A percentile compares a stretch with the other conserved stretches of the same genome.
These are phyloP conservation scores for Biscogniauxia marginata DNA, from an alignment of 2,329 filamentous ascomycete genomes.

Conservation along the genomic window DNA sequence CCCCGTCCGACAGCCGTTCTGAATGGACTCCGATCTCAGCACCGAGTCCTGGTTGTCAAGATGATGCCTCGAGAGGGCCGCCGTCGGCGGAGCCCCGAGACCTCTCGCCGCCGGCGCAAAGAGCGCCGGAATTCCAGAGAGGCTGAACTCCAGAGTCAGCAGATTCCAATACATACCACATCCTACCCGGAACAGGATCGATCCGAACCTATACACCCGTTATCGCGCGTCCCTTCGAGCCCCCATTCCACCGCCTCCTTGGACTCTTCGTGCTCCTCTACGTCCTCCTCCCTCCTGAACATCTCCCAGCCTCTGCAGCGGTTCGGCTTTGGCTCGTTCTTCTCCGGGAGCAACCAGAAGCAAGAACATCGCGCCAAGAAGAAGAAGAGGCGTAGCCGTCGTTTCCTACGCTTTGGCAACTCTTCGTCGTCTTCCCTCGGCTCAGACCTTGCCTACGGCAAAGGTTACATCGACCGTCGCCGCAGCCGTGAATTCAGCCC, in stretches of 20 bases:
- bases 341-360: conserved; percentile 56
- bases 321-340: conserved; percentile 61
- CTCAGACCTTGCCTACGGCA: conserved; percentile 67
- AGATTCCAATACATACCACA: conserved; percentile 20
- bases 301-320: conserved; percentile 56
- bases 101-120: conserved; percentile 51
- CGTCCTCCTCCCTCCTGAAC: conserved; percentile 62
- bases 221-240: conserved; percentile 31
- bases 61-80: conserved; percentile 52
- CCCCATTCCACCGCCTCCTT: conserved; percentile 31
- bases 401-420: conserved; percentile 57
- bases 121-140: conserved; percentile 42
- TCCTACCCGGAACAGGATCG: conserved; percentile 23
- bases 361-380: conserved; percentile 42
- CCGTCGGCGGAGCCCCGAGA: conserved; percentile 56
- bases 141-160: conserved; percentile 27
- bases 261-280: conserved; percentile 45
- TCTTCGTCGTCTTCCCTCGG: conserved; percentile 68
- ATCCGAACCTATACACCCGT: conserved; percentile 20
- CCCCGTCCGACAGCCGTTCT: conserved; percentile 14
- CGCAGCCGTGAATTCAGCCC: conserved; percentile 35
- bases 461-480: conserved; percentile 50
- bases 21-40: conserved; percentile 22
- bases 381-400: conserved; percentile 45
- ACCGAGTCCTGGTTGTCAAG: conserved; percentile 29